Evolutionary conservation across 257 asterid genomes (phyloP).

Genomic region (Pogostemon cablin): DNA sequence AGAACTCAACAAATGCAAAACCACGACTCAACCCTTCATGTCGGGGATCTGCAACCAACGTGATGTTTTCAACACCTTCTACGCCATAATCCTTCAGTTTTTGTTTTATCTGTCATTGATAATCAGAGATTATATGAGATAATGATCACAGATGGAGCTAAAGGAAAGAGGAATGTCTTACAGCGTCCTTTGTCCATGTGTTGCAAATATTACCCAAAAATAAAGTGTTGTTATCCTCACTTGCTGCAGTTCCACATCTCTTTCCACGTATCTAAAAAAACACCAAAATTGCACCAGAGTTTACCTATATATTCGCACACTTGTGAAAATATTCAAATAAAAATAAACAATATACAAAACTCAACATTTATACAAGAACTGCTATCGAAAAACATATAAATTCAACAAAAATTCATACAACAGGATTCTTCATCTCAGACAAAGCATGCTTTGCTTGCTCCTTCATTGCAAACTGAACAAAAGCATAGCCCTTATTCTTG

Average conservation of each 20-base stretch:
- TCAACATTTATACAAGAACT: neutral
- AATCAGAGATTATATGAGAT: slow-evolving; percentile 11
- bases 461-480: slow-evolving; percentile 62
- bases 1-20: slow-evolving; percentile 64
- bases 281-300: slow-evolving; percentile 29
- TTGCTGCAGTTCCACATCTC: slow-evolving; percentile 62
- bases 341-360: slow-evolving; percentile 1
- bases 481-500: slow-evolving; percentile 71
- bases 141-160: neutral
- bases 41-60: slow-evolving; percentile 58
- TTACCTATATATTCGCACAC: neutral
- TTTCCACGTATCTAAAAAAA: slow-evolving; percentile 61
- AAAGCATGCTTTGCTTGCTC: slow-evolving; percentile 61
- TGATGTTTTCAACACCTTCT: slow-evolving; percentile 54
- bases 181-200: slow-evolving; percentile 72
- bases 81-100: slow-evolving; percentile 61
- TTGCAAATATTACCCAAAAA: slow-evolving; percentile 70
- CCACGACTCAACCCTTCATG: slow-evolving; percentile 71
- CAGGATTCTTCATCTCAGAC: slow-evolving; percentile 71
- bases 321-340: neutral
- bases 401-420: slow-evolving; percentile 43
- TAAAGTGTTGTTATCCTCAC: slow-evolving; percentile 63
- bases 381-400: slow-evolving; percentile 3
- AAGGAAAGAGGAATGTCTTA: slow-evolving; percentile 17
- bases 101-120: slow-evolving; percentile 47